Base-by-base conservation (phyloP, 2,329 filamentous ascomycete genomes). In the Pseudogymnoascus sp. region DNA sequence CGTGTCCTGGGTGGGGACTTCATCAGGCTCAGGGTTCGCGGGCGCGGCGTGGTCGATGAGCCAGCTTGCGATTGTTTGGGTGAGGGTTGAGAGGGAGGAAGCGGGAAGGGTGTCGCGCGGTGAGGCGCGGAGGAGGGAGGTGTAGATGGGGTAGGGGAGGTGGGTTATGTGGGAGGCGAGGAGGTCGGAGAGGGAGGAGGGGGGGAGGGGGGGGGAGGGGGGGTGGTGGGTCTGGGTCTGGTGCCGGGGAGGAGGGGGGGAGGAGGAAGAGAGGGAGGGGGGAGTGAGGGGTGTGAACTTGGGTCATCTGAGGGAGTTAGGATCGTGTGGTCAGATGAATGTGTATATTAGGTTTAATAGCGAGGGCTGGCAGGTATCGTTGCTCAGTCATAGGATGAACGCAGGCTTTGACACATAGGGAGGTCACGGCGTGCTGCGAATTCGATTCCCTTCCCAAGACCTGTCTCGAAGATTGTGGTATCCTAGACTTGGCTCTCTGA, bases 51-150 rank as follows among this genome's bases (percentile, higher is more conserved):
- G 69, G 63, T 40, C 64, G 63, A 82, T 75, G 62, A 84, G 75
- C 5, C 78, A 77, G 21, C 75, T 76, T 10, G 85, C 76, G 3
- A 86, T 72, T 61, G 77, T 75, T 67, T 84, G 82, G 65, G 76
- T 77, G 28, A 89, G 77, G 1, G 79, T 79, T 31, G 79, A 76
- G 59, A 69, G 79, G 1, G 76, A 73, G 25, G 72, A 69, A 12
- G 68, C 62, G 6, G 67, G 70, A 61, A 82, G 70, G 28, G 33
- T 12, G 28, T 18, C 8, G 28, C 2, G 25, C 74, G 69, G 0
- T 75, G 72, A 11, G 69, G 67, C 1, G 71, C 65, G 35, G 83
- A 75, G 23, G 7, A 79, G 75, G 8, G 77, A 73, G 28, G 75
- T 77, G 66, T 80, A 73, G 2, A 67, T 65, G 2, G 67, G 69